Base-by-base conservation (phyloP, 345 rosid genomes). In the Pistacia vera region DNA sequence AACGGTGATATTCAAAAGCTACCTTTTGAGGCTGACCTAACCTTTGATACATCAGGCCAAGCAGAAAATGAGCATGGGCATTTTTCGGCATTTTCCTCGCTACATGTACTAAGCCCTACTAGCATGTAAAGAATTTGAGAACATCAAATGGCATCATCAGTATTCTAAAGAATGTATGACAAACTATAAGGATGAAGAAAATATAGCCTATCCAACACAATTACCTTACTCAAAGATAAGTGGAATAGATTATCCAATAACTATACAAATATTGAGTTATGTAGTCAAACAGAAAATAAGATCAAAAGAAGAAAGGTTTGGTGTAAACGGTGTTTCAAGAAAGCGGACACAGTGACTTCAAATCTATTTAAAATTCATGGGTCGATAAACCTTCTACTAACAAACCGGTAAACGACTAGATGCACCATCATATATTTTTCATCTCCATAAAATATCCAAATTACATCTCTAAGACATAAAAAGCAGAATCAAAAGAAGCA, bases 21-120 rank as follows among this genome's bases (percentile, higher is more conserved):
- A 93, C 99, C 98, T 96, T 96, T 69, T 86, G 97, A 75, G 91
- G 90, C 78, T 93, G 99, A 68, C 95, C 91, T 83, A 93, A 75
- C 71, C 99, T 86, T 82, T 96, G 99, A 83, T 89, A 91, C 98
- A 96, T 93, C 11, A 96, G 74, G 9, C 99, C 99, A 71, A 96
- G 98, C 38, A 96, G 88, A 75, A 96, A 96, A 89, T 96, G 97
- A 9, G 93, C 95, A 86, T 96, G 99, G 60, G 97, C 97, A 86
- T 96, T 96, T 85, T 91, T 93, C 0, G 99, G 93, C 97, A 93
- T 96, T 88, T 96, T 96, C 85, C 90, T 88, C 51, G 94, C 98
- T 71, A 93, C 98, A 75, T 93, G 98, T 66, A 88, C 86, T 85
- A 96, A 89, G 76, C 98, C 99, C 99, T 96, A 79, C 25, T 65